Conservation (phyloP, 495 filamentous ascomycete species). For the Aspergillus mulundensis region DNA sequence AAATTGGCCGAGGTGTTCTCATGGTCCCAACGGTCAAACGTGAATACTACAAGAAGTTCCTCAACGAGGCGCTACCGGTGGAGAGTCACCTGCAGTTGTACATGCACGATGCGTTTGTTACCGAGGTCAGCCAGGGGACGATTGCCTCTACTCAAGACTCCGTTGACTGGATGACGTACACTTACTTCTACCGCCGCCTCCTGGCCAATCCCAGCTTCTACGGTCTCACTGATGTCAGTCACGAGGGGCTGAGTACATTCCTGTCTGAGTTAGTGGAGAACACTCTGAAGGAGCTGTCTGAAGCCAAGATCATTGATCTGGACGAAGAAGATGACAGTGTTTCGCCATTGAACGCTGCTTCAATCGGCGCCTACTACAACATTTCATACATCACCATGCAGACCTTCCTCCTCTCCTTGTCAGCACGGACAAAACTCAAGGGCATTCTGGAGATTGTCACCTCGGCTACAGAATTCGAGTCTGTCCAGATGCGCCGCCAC, state of each 20-base stretch:
- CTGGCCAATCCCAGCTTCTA: constrained; percentile 97
- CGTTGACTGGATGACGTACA: constrained; percentile 96
- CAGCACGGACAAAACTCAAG: constrained; percentile 84
- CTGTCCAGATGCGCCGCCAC: constrained; percentile 89
- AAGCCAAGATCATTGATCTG: constrained; percentile 93
- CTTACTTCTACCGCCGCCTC: constrained; percentile 97
- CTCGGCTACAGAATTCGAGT: constrained; percentile 93
- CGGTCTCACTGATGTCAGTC: constrained; percentile 79
- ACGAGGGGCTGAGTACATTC: constrained; percentile 90
- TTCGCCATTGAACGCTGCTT: constrained; percentile 85
- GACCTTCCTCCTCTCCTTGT: constrained; percentile 95
- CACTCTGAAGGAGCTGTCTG: constrained; percentile 83
- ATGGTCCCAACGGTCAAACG: constrained; percentile 93
- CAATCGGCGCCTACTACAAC: constrained; percentile 99
- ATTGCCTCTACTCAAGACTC: constrained; percentile 95
- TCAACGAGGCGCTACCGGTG: constrained; percentile 92
- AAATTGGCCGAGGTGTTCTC: constrained; percentile 79
- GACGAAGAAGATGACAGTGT: constrained; percentile 96
- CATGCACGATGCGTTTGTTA: constrained; percentile 93
- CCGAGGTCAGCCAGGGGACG: constrained; percentile 90
- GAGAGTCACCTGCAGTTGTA: constrained; percentile 91
- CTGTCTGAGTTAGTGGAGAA: constrained; percentile 93
- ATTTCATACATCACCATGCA: constrained; percentile 99
- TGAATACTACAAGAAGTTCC: constrained; percentile 98
- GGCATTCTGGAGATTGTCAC: constrained; percentile 96